These are phyloP conservation scores for Monilinia aucupariae DNA, from an alignment of 2,329 filamentous ascomycete genomes.

Conservation along the genomic window DNA sequence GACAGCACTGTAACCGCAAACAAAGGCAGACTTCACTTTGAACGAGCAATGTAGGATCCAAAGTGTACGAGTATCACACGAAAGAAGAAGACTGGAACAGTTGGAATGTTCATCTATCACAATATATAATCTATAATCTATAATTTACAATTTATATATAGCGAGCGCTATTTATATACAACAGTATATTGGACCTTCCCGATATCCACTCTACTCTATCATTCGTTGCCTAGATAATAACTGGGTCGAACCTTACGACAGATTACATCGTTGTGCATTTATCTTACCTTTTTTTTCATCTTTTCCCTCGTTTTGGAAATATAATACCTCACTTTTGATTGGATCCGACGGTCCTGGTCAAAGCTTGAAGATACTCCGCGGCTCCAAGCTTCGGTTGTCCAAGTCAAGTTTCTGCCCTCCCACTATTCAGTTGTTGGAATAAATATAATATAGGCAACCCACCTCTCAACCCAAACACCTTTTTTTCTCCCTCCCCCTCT, in stretches of 20 bases:
- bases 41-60: too few relatives aligned
- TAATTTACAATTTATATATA: too few relatives aligned
- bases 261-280: not conserved
- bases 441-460: not conserved
- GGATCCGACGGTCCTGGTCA: not conserved
- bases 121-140: too few relatives aligned
- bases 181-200: too few relatives aligned
- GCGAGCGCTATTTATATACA: not conserved
- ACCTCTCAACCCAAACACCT: conserved; percentile 17
- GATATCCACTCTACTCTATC: too few relatives aligned
- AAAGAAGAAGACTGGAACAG: too few relatives aligned
- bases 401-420: conserved; percentile 13
- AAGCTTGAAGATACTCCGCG: conserved; percentile 10
- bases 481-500: conserved; percentile 19
- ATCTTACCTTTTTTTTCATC: not conserved
- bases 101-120: too few relatives aligned
- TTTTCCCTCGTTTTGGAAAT: not conserved
- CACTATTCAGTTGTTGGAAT: conserved; percentile 13
- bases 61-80: too few relatives aligned
- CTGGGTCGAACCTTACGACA: not conserved
- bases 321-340: conserved; percentile 1
- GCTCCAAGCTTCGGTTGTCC: conserved; percentile 9
- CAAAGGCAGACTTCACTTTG: too few relatives aligned
- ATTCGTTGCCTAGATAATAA: too few relatives aligned
- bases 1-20: too few relatives aligned